Percentiles rank a stretch among this genome's conserved stretches.
phyloP scores from a whole-genome alignment of 2,329 filamentous ascomycete species.

The Penicillium fuscoglaucum region DNA sequence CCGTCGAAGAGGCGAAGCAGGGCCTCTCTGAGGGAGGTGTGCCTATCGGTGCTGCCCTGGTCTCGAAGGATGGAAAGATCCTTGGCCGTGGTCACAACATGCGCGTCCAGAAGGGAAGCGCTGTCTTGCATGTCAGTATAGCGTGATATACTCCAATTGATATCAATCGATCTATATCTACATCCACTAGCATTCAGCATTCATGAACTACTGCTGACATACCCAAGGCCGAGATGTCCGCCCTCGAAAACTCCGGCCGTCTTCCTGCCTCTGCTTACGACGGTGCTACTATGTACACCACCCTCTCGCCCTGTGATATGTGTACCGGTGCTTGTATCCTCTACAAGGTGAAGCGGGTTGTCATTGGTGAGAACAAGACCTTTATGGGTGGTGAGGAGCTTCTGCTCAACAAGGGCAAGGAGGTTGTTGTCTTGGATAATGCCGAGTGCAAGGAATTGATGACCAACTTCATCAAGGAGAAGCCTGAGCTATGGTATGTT shows the following conservation, averaged over 20 bases:
- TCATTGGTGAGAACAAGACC: conserved; percentile 75
- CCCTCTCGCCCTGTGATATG: conserved; percentile 77
- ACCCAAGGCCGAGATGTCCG: conserved; percentile 69
- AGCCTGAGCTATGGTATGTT: conserved; percentile 68
- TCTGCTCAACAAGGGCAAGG: conserved; percentile 65
- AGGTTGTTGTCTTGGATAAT: conserved; percentile 70
- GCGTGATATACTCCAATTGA: neutral
- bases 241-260: conserved; percentile 72
- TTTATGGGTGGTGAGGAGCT: conserved; percentile 73
- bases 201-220: neutral
- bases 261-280: conserved; percentile 68
- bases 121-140: conserved; percentile 66
- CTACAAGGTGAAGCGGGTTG: conserved; percentile 71
- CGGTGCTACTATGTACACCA: conserved; percentile 80
- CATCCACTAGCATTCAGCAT: neutral
- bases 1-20: conserved; percentile 58
- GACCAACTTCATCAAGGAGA: conserved; percentile 69
- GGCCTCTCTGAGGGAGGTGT: conserved; percentile 59
- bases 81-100: conserved; percentile 73
- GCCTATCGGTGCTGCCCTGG: conserved; percentile 61
- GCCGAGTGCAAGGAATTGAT: conserved; percentile 67
- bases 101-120: conserved; percentile 69
- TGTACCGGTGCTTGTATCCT: conserved; percentile 76
- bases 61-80: conserved; percentile 68
- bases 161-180: neutral